Base-by-base conservation (phyloP, 257 asterid species). In the Rubia yunnanensis region DNA sequence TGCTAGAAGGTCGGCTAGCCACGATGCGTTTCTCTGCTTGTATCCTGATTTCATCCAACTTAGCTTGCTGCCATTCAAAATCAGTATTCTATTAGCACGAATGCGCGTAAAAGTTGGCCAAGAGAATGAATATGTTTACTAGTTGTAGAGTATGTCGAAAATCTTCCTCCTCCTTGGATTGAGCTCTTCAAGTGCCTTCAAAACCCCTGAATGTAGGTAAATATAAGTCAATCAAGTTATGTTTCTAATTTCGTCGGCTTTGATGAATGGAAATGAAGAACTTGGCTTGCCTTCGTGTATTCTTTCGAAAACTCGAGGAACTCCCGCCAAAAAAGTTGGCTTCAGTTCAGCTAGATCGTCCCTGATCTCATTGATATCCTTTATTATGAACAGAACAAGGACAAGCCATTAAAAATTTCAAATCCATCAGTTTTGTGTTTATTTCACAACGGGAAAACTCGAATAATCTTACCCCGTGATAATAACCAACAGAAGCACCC, bases 401-500 rank as follows among this genome's bases (percentile, higher is more conserved):
- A 44, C 20, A 44, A 44, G 52, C 22, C 52, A 14, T 44, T 7
- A 44, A 44, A 4, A n/a, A n/a, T n/a, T n/a, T n/a, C n/a, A n/a
- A n/a, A 44, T 44, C 17, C 50, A 44, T 44, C 50, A 15, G 18
- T 41, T 39, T 14, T 15, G n/a, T n/a, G n/a, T n/a, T n/a, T n/a
- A n/a, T n/a, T n/a, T n/a, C n/a, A n/a, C n/a, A n/a, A n/a, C n/a
- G n/a, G n/a, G n/a, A n/a, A n/a, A n/a, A n/a, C n/a, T n/a, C n/a
- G n/a, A n/a, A n/a, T n/a, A n/a, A n/a, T 44, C 38, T 1, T 63
- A 92, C 99, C 79, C 99, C 99, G 9, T 92, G 99, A 73, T 79
- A 92, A 80, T 87, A 92, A 78, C 99, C 99, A 70, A 92, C 96
- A 35, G 95, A 84, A 77, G 99, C 99, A 73, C 97, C 99, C 77